Conservation (phyloP, 179 eudicot species). For the Nepenthes alata region DNA sequence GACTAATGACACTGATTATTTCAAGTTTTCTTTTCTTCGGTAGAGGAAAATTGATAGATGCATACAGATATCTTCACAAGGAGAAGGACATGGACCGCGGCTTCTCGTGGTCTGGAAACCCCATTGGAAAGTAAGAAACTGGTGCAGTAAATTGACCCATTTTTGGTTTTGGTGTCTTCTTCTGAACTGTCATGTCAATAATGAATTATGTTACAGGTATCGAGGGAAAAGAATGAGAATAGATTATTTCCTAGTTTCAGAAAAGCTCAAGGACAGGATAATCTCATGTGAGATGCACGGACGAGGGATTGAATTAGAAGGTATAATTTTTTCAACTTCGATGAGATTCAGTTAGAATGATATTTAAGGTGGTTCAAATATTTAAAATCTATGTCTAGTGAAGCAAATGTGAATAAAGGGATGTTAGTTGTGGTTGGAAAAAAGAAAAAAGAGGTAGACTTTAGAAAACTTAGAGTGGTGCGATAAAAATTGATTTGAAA, state of each 20-base stretch:
- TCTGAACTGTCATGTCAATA: not conserved
- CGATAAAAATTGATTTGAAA: too few species aligned
- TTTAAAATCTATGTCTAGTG: too few species aligned
- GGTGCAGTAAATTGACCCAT: not conserved
- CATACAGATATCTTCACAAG: slow-evolving; percentile 70
- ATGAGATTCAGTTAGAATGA: too few species aligned
- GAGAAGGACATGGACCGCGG: slow-evolving; percentile 84
- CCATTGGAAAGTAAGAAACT: slow-evolving; percentile 69
- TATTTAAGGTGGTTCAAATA: too few species aligned
- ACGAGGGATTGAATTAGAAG: slow-evolving; percentile 77
- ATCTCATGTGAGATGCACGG: slow-evolving; percentile 79
- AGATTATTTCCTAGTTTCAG: slow-evolving; percentile 71
- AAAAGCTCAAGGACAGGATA: slow-evolving; percentile 58
- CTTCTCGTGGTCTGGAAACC: slow-evolving; percentile 98
- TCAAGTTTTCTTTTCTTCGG: too few species aligned
- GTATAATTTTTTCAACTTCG: slow-evolving; percentile 12
- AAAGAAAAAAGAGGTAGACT: too few species aligned
- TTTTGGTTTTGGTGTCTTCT: not conserved
- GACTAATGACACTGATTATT: too few species aligned
- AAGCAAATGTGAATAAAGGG: too few species aligned
- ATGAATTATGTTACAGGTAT: slow-evolving; percentile 43
- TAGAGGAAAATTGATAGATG: slow-evolving; percentile 86
- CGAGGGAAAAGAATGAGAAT: slow-evolving; percentile 98
- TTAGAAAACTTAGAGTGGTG: too few species aligned
- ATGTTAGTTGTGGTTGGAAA: too few species aligned